These are phyloP conservation scores for Proliferodiscus dingleyae DNA, from an alignment of 2,329 filamentous ascomycete genomes.

Conservation along the genomic window DNA sequence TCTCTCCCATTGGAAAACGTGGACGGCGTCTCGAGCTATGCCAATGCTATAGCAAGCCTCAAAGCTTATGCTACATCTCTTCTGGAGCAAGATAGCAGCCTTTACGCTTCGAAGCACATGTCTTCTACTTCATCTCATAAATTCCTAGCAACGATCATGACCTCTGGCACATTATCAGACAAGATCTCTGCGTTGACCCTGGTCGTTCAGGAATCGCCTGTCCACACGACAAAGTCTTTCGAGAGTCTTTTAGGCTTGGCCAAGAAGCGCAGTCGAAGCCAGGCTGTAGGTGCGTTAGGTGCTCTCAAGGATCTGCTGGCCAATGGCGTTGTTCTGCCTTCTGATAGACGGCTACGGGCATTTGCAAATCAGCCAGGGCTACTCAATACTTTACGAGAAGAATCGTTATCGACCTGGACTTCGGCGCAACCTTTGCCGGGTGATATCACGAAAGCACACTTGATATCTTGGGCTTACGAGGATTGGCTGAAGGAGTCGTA, in stretches of 20 bases:
- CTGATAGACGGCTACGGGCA: conserved; percentile 71
- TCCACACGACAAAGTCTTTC: conserved; percentile 87
- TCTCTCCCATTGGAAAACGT: conserved; percentile 42
- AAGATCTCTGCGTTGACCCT: conserved; percentile 94
- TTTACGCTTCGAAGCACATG: conserved; percentile 66
- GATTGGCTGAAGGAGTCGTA: conserved; percentile 93
- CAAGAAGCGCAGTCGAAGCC: conserved; percentile 89
- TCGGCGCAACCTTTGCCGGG: conserved; percentile 66
- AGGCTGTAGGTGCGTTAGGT: conserved; percentile 86
- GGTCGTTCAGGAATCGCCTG: conserved; percentile 89
- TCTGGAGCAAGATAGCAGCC: conserved; percentile 70
- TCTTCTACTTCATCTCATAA: conserved; percentile 84
- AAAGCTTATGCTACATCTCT: conserved; percentile 69
- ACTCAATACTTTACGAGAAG: conserved; percentile 62
- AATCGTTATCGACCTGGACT: conserved; percentile 56
- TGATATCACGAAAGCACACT: conserved; percentile 66
- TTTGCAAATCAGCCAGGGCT: conserved; percentile 79
- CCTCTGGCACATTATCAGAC: conserved; percentile 91
- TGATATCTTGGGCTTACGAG: conserved; percentile 88
- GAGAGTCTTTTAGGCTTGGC: conserved; percentile 78
- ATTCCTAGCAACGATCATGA: conserved; percentile 96
- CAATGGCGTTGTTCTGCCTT: conserved; percentile 78
- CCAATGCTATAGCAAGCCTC: conserved; percentile 50
- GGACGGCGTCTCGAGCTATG: conserved; percentile 42
- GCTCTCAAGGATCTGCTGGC: conserved; percentile 93